phyloP scores from a whole-genome alignment of 345 rosid genomes.

The Geranium brycei region DNA sequence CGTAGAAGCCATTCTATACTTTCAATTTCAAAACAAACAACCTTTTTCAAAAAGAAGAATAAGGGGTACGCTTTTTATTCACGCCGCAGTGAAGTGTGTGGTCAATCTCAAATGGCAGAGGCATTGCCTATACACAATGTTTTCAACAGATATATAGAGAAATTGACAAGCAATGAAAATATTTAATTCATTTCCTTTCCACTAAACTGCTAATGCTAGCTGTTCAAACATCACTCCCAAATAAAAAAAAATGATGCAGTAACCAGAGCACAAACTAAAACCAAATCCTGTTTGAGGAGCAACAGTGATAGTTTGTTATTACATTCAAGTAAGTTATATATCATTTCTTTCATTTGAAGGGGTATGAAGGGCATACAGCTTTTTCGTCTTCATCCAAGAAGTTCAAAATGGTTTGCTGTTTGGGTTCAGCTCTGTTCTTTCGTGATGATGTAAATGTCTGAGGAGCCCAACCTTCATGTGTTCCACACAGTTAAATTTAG shows the following conservation, averaged over 20 bases:
- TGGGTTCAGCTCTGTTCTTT: constrained; percentile 83
- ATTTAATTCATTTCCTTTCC: background rate
- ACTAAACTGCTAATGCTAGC: background rate
- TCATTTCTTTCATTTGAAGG: background rate
- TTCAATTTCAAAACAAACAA: background rate
- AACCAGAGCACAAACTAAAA: background rate
- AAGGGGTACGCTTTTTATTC: background rate
- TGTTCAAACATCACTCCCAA: background rate
- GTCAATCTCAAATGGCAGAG: background rate
- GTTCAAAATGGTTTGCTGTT: constrained; percentile 67
- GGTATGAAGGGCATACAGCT: constrained; percentile 31
- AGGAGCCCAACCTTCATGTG: constrained; percentile 76
- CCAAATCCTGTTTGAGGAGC: background rate
- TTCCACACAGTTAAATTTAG: constrained; percentile 9
- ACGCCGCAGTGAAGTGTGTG: background rate
- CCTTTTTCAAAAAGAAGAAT: background rate
- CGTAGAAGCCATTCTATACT: background rate
- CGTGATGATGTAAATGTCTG: constrained; percentile 80
- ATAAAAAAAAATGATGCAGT: background rate
- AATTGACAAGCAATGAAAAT: background rate
- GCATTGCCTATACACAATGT: background rate
- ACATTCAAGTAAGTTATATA: background rate
- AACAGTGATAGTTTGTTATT: background rate
- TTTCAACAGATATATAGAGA: background rate
- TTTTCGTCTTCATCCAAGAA: constrained; percentile 90